Conservation (phyloP, 441 rosid genomes). For the Euphorbia celastroides region DNA sequence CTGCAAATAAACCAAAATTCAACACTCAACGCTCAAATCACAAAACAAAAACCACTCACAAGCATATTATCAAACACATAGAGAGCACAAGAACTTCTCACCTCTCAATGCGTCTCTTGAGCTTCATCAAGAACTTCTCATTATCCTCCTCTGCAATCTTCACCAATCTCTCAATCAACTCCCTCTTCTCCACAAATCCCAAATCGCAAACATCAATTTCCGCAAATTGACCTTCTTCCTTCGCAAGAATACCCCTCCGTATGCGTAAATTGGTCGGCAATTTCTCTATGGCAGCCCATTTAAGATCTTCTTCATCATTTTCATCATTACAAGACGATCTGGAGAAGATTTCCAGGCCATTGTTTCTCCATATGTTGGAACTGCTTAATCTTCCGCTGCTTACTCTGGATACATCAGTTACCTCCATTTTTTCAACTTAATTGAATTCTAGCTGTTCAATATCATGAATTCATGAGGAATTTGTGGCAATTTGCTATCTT, state of each 20-base stretch:
- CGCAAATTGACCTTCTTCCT: conserved; percentile 17
- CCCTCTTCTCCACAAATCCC: conserved; percentile 46
- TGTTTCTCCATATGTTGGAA: conserved; percentile 43
- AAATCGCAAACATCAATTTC: conserved; percentile 44
- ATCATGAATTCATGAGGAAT: not conserved
- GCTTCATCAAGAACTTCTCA: conserved; percentile 55
- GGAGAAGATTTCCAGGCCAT: conserved; percentile 38
- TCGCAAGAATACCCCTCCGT: conserved; percentile 46
- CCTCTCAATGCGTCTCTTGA: conserved; percentile 55
- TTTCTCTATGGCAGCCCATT: conserved; percentile 66
- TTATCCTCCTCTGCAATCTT: conserved; percentile 60
- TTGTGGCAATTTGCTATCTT: not conserved
- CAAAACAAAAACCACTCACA: not conserved
- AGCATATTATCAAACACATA: not conserved
- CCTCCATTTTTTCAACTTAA: conserved; percentile 11
- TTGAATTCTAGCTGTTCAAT: not conserved
- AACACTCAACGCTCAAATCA: not conserved
- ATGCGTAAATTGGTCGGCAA: conserved; percentile 49
- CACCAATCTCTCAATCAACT: conserved; percentile 52
- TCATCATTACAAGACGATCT: conserved; percentile 40
- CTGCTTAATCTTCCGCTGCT: conserved; percentile 43
- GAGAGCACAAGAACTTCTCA: conserved; percentile 7
- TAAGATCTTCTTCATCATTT: conserved; percentile 54
- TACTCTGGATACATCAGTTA: conserved; percentile 11
- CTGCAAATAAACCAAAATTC: conserved; percentile 18